These are phyloP conservation scores for Lignosus rhinocerotis DNA, from an alignment of 1,284 basidiomycete genomes.

Conservation along the genomic window DNA sequence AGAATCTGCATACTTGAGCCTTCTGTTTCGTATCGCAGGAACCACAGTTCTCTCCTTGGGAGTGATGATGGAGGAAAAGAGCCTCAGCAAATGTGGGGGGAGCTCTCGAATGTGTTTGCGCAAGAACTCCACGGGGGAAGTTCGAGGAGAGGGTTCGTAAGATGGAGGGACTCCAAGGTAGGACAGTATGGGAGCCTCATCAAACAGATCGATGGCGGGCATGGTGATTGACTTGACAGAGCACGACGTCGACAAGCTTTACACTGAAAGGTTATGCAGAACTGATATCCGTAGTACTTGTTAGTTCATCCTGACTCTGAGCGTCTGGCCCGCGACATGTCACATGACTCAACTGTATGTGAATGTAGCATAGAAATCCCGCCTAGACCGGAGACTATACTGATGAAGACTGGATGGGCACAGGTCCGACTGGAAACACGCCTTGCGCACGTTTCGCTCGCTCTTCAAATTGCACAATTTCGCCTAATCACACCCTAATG, in stretches of 20 bases:
- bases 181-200: conserved; percentile 39
- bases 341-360: too few species aligned
- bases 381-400: too few species aligned
- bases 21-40: conserved; percentile 65
- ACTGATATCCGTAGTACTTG: too few species aligned
- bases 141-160: conserved; percentile 59
- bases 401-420: background rate
- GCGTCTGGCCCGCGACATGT: background rate
- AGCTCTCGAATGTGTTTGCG: conserved; percentile 56
- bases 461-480: background rate
- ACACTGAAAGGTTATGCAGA: too few species aligned
- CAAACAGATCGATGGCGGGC: conserved; percentile 20
- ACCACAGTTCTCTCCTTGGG: conserved; percentile 67
- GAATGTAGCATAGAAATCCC: too few species aligned
- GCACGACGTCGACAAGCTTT: too few species aligned
- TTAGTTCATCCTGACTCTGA: conserved; percentile 5
- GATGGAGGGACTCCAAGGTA: conserved; percentile 63
- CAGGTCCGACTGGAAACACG: conserved; percentile 1
- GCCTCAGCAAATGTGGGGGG: conserved; percentile 61
- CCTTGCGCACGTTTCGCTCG: conserved; percentile 1
- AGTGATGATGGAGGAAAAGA: conserved; percentile 63
- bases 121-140: conserved; percentile 58
- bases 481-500: conserved; percentile 6
- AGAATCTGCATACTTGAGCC: conserved; percentile 57
- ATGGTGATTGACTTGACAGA: background rate